Evolutionary conservation across 768 basidiomycete species (phyloP).

Genomic region (Phlebiopsis gigantea): DNA sequence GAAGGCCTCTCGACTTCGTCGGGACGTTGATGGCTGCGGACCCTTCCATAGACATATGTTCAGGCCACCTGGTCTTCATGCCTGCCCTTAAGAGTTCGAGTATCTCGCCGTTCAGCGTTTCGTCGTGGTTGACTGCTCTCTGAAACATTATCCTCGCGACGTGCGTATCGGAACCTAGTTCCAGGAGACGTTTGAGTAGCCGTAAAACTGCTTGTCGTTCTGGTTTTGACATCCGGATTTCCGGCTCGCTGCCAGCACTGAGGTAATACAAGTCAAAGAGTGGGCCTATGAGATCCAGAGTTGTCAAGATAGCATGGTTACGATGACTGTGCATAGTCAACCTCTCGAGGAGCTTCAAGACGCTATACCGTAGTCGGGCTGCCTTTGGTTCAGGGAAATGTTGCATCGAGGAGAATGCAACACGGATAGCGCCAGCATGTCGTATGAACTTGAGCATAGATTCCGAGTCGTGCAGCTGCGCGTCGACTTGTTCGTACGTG

Average conservation of each 20-base stretch:
- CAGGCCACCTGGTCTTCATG: slow-evolving; percentile 74
- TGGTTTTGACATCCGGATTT: slow-evolving; percentile 25
- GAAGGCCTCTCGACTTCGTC: slow-evolving; percentile 48
- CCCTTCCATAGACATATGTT: slow-evolving; percentile 68
- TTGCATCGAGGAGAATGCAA: slow-evolving; percentile 48
- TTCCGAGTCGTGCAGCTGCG: slow-evolving; percentile 35
- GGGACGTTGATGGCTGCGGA: slow-evolving; percentile 44
- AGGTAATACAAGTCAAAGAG: slow-evolving; percentile 45
- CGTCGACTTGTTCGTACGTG: slow-evolving; percentile 39
- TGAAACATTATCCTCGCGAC: slow-evolving; percentile 66
- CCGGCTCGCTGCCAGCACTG: slow-evolving; percentile 13
- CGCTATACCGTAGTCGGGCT: slow-evolving; percentile 40
- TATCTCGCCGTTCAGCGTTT: slow-evolving; percentile 54
- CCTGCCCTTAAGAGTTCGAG: slow-evolving; percentile 66
- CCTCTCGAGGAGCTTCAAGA: slow-evolving; percentile 59
- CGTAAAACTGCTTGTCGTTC: slow-evolving; percentile 57
- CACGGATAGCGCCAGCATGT: slow-evolving; percentile 54
- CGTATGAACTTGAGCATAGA: slow-evolving; percentile 43
- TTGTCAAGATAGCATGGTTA: slow-evolving; percentile 65
- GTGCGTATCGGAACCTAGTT: slow-evolving; percentile 64
- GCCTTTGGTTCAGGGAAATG: slow-evolving; percentile 27
- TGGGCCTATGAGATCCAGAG: slow-evolving; percentile 46
- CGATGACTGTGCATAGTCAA: slow-evolving; percentile 57
- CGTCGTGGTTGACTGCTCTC: slow-evolving; percentile 42
- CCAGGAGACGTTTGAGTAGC: slow-evolving; percentile 61